phyloP scores from a whole-genome alignment of 2,329 filamentous ascomycete genomes.

The Metarhizium anisopliae region DNA sequence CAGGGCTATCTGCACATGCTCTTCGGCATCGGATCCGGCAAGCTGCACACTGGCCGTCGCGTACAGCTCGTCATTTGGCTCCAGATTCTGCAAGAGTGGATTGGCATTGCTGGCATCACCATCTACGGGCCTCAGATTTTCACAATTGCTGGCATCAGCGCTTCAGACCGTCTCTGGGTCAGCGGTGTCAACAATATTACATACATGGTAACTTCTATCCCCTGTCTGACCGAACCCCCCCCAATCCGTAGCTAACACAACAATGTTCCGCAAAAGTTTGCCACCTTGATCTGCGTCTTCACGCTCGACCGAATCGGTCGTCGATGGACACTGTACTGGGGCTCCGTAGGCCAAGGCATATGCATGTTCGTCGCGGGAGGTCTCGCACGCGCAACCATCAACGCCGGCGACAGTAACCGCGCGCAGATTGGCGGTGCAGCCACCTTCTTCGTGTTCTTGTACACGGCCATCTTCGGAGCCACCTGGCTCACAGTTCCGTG shows the following conservation, averaged over 20 bases:
- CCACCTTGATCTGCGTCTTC: slow-evolving; percentile 60
- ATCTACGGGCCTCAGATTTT: slow-evolving; percentile 53
- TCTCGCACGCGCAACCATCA: slow-evolving; percentile 42
- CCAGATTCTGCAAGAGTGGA: slow-evolving; percentile 63
- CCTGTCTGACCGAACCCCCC: not conserved
- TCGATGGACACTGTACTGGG: slow-evolving; percentile 62
- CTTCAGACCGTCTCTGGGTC: slow-evolving; percentile 54
- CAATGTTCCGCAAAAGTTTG: slow-evolving; percentile 26
- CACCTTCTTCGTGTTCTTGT: slow-evolving; percentile 59
- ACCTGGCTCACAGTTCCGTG: slow-evolving; percentile 46
- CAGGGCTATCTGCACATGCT: slow-evolving; percentile 59
- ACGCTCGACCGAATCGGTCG: slow-evolving; percentile 61
- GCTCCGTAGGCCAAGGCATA: slow-evolving; percentile 52
- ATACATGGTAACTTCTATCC: slow-evolving; percentile 29
- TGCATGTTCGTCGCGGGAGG: slow-evolving; percentile 60
- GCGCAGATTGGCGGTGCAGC: slow-evolving; percentile 54
- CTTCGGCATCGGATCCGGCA: slow-evolving; percentile 54
- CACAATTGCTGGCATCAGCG: slow-evolving; percentile 55
- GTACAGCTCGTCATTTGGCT: slow-evolving; percentile 65
- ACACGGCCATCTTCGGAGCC: slow-evolving; percentile 30
- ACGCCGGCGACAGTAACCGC: slow-evolving; percentile 32
- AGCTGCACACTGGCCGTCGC: slow-evolving; percentile 57
- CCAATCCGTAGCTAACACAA: not conserved
- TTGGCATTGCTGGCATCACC: slow-evolving; percentile 61
- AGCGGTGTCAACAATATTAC: slow-evolving; percentile 44